Evolutionary conservation across 306 rosid genomes (phyloP), one percentile per base, ranked within the genome.

Genomic region (Abrus precatorius): DNA sequence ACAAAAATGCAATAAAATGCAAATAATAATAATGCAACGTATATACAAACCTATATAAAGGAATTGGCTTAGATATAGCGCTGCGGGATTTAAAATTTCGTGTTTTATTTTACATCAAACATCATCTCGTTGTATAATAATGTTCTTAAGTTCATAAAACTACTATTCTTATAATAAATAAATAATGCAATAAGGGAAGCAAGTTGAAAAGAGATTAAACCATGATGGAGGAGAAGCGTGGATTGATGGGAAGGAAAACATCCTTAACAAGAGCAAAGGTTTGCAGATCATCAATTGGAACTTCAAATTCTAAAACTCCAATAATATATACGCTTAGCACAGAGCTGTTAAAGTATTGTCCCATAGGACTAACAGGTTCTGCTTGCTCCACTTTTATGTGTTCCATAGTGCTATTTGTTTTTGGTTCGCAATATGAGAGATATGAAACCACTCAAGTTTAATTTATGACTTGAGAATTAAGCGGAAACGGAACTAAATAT

Each of bases 161-260:
- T 61, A n/a, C 8, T 20, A 9, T 41, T 14, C 1, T 13, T 4
- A 41, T 27, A 2, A 9, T 28, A 67, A 20, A 9, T 66, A 41
- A 66, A 66, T 11, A 40, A 9, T 7, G 38, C n/a, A 66, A 2
- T 0, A 43, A 41, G 36, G 33, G 8, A 8, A 64, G 49, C 1
- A 3, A 66, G 20, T 14, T 48, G n/a, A 48, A 48, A 48, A 69
- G 32, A 7, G 49, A 40, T 7, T 5, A 3, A 52, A 87, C 95
- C 91, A 85, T 87, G 79, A 89, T 44, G 38, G 91, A 91, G 68
- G 88, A 87, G 87, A 90, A 88, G 43, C 89, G 91, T 11, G 92
- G 83, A 79, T 77, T 88, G 72, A 88, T 77, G 38, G 90, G 85
- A 59, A 91, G 89, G 55, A 89, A 78, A 43, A 76, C 50, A 56